These are phyloP conservation scores for Eimeria acervulina DNA, from an alignment of 169 alveolate genomes.

Conservation along the genomic window DNA sequence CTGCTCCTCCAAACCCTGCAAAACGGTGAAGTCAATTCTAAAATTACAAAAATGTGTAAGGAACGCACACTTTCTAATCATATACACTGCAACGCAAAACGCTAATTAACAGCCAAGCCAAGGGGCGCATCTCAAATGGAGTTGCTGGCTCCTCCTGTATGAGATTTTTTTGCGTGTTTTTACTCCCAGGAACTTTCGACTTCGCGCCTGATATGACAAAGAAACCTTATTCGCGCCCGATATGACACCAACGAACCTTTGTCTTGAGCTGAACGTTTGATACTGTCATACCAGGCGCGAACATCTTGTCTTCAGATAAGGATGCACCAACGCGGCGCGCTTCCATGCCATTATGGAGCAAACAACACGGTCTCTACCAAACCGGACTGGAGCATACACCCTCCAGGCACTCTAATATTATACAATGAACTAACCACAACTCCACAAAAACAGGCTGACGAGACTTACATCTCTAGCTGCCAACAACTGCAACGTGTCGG, in stretches of 20 bases:
- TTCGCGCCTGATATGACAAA: too few relatives aligned
- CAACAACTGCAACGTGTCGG: slow-evolving; percentile 1
- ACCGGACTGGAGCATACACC: too few relatives aligned
- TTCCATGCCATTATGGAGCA: neutral
- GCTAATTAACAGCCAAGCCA: neutral
- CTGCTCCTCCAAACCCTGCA: neutral
- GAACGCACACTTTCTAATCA: neutral
- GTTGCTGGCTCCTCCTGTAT: neutral
- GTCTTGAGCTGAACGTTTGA: too few relatives aligned
- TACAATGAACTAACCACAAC: neutral
- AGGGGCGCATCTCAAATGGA: neutral
- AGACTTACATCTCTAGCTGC: neutral
- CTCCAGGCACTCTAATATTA: too few relatives aligned
- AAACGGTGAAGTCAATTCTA: neutral
- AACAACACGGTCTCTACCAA: too few relatives aligned
- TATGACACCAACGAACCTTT: too few relatives aligned
- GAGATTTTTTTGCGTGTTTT: neutral
- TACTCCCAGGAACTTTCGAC: too few relatives aligned
- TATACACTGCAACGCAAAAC: neutral
- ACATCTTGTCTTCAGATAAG: neutral
- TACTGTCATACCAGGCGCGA: too few relatives aligned
- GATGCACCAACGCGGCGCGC: neutral
- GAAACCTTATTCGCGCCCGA: neutral
- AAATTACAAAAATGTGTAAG: neutral
- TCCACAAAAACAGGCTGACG: neutral